Percentiles rank a stretch among this genome's conserved stretches.
phyloP scores from a whole-genome alignment of 148 eudicot species.

The Amaranthus palmeri region DNA sequence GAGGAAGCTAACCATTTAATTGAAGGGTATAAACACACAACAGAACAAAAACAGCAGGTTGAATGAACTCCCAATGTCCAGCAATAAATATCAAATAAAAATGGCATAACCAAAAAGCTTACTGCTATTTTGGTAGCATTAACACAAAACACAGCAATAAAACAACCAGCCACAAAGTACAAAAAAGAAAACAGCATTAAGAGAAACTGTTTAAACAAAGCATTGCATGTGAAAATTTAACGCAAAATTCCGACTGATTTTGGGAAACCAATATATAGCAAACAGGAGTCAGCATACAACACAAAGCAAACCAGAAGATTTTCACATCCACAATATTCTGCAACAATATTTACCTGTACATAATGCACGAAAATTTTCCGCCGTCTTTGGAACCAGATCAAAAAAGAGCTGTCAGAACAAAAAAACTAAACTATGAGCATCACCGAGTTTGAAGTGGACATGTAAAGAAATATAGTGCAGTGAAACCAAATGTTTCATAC shows the following conservation, averaged over 20 bases:
- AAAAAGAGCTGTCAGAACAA: conserved; percentile 52
- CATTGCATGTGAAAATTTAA: not conserved
- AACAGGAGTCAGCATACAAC: not conserved
- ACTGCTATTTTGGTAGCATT: conserved; percentile 9
- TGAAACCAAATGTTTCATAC: not conserved
- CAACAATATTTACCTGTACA: conserved; percentile 63
- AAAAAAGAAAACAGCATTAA: conserved; percentile 2
- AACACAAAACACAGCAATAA: not conserved
- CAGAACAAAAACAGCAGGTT: conserved; percentile 6
- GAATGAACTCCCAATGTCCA: conserved; percentile 7
- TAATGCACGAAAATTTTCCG: conserved; percentile 86
- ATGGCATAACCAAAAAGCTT: conserved; percentile 2
- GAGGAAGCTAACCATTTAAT: conserved; percentile 7
- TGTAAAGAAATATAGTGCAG: not conserved
- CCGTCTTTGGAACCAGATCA: conserved; percentile 78
- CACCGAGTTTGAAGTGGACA: not conserved
- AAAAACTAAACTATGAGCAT: not conserved
- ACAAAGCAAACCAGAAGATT: not conserved
- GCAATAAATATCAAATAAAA: conserved; percentile 1
- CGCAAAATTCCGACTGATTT: not conserved
- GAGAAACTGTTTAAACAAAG: not conserved
- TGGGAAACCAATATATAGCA: not conserved
- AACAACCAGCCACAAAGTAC: conserved; percentile 9
- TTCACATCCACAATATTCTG: not conserved
- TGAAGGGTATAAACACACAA: not conserved